These are phyloP conservation scores for Cutaneotrichosporon cavernicola DNA, from an alignment of 1,284 basidiomycete genomes.

Conservation along the genomic window DNA sequence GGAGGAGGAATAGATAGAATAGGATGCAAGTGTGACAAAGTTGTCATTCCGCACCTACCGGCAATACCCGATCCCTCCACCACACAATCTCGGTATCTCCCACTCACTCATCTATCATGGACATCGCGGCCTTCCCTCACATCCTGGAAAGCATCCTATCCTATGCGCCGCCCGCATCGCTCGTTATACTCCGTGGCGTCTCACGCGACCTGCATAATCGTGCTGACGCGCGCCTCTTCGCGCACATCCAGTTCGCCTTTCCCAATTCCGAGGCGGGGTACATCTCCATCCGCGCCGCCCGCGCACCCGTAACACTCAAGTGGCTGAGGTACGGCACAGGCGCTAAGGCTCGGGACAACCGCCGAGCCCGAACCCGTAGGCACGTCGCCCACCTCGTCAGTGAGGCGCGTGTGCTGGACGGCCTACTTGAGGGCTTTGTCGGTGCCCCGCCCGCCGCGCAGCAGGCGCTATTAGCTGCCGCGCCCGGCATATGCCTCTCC, in stretches of 20 bases:
- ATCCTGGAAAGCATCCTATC: neutral
- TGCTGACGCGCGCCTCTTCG: conserved; percentile 4
- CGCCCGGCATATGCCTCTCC: too few relatives aligned
- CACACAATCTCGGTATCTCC: too few relatives aligned
- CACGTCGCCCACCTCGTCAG: neutral
- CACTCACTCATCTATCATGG: neutral
- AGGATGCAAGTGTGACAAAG: too few relatives aligned
- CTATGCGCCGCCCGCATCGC: neutral
- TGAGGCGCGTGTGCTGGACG: neutral
- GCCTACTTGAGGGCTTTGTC: neutral
- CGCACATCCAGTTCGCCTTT: conserved; percentile 3
- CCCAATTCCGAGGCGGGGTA: neutral
- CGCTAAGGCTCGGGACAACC: neutral
- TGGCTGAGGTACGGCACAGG: conserved; percentile 1
- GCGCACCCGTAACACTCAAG: neutral
- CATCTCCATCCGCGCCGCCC: neutral
- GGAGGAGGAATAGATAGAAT: too few relatives aligned
- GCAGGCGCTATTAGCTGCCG: neutral
- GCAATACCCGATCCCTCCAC: too few relatives aligned
- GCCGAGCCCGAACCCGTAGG: neutral
- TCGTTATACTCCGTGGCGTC: neutral
- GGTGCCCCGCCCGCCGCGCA: neutral
- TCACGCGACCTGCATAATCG: neutral
- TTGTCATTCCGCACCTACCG: too few relatives aligned
- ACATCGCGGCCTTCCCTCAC: conserved; percentile 1